Evolutionary conservation across 116 monocot species (phyloP), one percentile per base, ranked within the genome.

Genomic region (Cymodocea nodosa): DNA sequence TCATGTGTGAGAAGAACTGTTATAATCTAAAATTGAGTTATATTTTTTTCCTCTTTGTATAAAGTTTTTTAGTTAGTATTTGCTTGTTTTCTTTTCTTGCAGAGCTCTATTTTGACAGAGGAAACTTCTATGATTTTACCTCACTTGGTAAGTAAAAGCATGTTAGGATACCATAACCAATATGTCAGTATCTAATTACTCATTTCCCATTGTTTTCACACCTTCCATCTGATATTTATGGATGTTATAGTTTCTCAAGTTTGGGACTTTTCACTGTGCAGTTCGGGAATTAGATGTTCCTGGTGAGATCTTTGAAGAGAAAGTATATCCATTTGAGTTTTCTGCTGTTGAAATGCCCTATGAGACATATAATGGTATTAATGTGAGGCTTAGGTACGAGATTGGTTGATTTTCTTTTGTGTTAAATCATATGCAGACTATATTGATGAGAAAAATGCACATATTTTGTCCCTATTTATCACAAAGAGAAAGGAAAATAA

Each of bases 301-400:
- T 78, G 97, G 97, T 74, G 97, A 97, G 49, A 80, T 97, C 68
- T 97, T 86, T 82, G 97, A 97, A 79, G 91, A 59, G 81, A 97
- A 97, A 67, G 69, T 80, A 63, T 97, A 88, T 66, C 91, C 85
- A 15, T 97, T 97, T 77, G 97, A 91, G 59, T 97, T 97, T 67
- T 91, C 91, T n/a, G 80, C 97, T 68, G 97, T 97, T 74, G 97
- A 97, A 76, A 97, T 97, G 97, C 97, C 97, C 35, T 91, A 87
- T 51, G 97, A 97, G 66, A 91, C 97, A 63, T 97, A 97, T 73
- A 97, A 74, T 78, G 97, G 97, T 60, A 78, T 82, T 13, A 87
- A 91, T 80, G 97, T 91, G 51, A 85, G 95, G 68, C 75, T 95
- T 60, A 95, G 95, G 95, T 95, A 73, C 35, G 68, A 63, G 8